A percentile compares a stretch with the other conserved stretches of the same genome.
Evolutionary conservation across 2,329 filamentous ascomycete genomes (phyloP).

Genomic region (Aspergillus candidus): DNA sequence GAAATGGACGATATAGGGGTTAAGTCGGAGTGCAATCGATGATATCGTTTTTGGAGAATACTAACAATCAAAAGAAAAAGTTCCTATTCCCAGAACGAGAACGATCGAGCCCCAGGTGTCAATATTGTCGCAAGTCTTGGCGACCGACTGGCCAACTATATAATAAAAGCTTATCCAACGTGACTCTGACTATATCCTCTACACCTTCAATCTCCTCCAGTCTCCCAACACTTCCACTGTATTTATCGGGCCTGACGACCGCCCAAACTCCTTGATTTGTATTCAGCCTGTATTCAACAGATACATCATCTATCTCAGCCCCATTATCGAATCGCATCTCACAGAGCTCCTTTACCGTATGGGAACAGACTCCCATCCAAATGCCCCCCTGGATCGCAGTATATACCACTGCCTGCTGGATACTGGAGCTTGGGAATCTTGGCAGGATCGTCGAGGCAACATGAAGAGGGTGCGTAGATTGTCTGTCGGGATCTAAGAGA

Average conservation of each 20-base stretch:
- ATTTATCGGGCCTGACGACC: constrained; percentile 33
- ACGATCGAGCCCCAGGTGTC: too few species aligned
- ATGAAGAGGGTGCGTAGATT: constrained; percentile 17
- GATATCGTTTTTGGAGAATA: too few species aligned
- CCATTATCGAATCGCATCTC: constrained; percentile 30
- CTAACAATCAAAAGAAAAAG: too few species aligned
- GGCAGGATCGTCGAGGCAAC: constrained; percentile 11
- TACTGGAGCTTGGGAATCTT: constrained; percentile 17
- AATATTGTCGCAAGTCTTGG: too few species aligned
- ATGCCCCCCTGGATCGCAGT: constrained; percentile 16
- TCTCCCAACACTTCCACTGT: constrained; percentile 21
- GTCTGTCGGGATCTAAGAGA: constrained; percentile 21
- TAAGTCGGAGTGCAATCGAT: too few species aligned
- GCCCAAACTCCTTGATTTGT: constrained; percentile 21
- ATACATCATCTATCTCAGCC: constrained; percentile 26
- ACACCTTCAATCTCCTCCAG: constrained; percentile 17
- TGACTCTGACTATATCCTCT: not conserved
- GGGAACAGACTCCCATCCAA: constrained; percentile 26
- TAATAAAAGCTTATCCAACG: too few species aligned
- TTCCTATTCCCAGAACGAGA: too few species aligned
- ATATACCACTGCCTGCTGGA: constrained; percentile 29
- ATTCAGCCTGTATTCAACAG: constrained; percentile 28
- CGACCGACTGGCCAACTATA: too few species aligned
- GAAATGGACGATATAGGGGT: too few species aligned
- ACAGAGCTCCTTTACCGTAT: constrained; percentile 21